Conservation (phyloP, 768 basidiomycete species). For the Agrocybe praecox region DNA sequence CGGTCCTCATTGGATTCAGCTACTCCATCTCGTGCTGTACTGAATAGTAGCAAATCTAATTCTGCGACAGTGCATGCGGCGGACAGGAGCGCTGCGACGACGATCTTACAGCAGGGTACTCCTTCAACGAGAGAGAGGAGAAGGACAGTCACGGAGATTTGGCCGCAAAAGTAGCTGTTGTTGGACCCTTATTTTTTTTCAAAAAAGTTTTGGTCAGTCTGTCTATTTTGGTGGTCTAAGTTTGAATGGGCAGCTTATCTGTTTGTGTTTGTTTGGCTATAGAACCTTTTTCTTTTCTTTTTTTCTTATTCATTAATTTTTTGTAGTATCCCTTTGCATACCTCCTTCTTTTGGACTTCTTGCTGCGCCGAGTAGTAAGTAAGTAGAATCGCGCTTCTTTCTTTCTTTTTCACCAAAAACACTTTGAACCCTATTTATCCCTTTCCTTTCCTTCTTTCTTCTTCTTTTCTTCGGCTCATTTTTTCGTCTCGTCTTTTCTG, state of each 20-base stretch:
- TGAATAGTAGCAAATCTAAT: conserved; percentile 6
- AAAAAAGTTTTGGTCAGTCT: not conserved
- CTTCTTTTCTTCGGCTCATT: not conserved
- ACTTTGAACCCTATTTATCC: not conserved
- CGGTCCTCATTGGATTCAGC: not conserved
- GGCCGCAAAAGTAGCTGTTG: conserved; percentile 29
- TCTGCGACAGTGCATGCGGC: conserved; percentile 31
- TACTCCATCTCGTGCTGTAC: not conserved
- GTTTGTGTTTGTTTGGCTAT: not conserved
- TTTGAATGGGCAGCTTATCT: too few species aligned
- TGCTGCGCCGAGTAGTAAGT: too few species aligned
- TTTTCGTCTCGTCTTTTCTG: not conserved
- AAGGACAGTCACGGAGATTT: conserved; percentile 49
- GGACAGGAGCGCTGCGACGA: conserved; percentile 42
- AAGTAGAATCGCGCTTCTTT: too few species aligned
- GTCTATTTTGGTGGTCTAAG: not conserved
- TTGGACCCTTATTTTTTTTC: conserved; percentile 9
- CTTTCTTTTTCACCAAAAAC: too few species aligned
- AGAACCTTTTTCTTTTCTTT: not conserved
- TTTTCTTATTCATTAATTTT: not conserved
- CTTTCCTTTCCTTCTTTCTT: not conserved
- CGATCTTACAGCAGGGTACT: conserved; percentile 20
- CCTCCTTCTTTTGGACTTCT: not conserved
- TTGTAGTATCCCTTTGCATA: not conserved
- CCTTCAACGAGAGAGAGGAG: conserved; percentile 37